Evolutionary conservation across 768 basidiomycete species (phyloP).

Genomic region (Termitomyces sp.): DNA sequence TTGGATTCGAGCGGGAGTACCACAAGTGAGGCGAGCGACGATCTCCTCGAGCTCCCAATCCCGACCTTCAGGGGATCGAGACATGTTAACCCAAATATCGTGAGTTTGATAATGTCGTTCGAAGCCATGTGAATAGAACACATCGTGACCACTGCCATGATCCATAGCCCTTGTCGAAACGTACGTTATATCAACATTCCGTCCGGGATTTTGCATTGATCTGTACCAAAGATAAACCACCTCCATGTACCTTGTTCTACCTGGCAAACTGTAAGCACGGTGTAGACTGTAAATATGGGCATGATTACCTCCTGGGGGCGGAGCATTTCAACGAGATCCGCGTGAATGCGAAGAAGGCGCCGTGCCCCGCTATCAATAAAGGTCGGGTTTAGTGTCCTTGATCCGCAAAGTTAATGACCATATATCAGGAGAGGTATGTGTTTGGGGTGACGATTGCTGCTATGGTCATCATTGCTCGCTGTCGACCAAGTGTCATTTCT

Average conservation of each 20-base stretch:
- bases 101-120: conserved; percentile 25
- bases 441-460: conserved; percentile 60
- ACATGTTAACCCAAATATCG: conserved; percentile 51
- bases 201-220: conserved; percentile 16
- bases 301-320: conserved; percentile 55
- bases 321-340: conserved; percentile 54
- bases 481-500: conserved; percentile 39
- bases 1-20: conserved; percentile 40
- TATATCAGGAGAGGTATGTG: conserved; percentile 48
- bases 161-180: conserved; percentile 54
- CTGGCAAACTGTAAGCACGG: conserved; percentile 60
- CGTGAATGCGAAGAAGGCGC: conserved; percentile 56
- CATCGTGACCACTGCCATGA: neutral
- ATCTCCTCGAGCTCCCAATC: conserved; percentile 25
- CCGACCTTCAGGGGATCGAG: conserved; percentile 36
- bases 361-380: conserved; percentile 58
- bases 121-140: neutral
- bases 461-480: conserved; percentile 51
- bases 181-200: conserved; percentile 35
- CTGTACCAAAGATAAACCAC: conserved; percentile 47
- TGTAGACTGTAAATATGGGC: conserved; percentile 54
- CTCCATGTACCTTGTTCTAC: conserved; percentile 68
- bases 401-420: conserved; percentile 6
- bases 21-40: conserved; percentile 45
- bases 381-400: conserved; percentile 32